Percentiles rank a stretch among this genome's conserved stretches.
These are phyloP conservation scores for Radiomyces spectabilis DNA, from an alignment of 192 early-diverging fungal species.

Conservation along the genomic window DNA sequence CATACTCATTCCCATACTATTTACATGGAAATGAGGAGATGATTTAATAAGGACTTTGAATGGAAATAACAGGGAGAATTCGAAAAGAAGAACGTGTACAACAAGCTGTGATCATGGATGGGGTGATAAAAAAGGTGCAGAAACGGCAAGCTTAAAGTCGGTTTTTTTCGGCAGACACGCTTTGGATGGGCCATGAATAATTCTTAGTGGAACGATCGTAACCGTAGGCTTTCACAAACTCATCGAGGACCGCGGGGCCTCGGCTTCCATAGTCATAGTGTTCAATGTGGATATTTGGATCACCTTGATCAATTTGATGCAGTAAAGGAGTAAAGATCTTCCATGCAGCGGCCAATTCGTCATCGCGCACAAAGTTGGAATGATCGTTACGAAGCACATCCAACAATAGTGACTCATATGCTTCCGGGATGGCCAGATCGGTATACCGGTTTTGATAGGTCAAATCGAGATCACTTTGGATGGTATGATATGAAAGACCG, in stretches of 20 bases:
- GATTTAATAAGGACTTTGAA: no score
- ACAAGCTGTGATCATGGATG: no score
- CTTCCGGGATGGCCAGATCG: constrained; percentile 90
- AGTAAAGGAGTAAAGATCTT: constrained; percentile 95
- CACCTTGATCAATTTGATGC: constrained; percentile 71
- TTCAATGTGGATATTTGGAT: constrained; percentile 36
- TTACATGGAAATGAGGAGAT: no score
- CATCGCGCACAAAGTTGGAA: constrained; percentile 89
- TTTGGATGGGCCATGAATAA: constrained; percentile 42
- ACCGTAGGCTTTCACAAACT: constrained; percentile 62
- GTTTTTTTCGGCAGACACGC: neutral
- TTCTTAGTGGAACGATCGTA: constrained; percentile 19
- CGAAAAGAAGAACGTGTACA: no score
- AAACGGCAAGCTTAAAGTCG: no score
- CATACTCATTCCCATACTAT: no score
- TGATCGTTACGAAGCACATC: constrained; percentile 90
- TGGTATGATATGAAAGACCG: constrained; percentile 76
- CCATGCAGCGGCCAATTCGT: constrained; percentile 95
- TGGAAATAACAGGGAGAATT: no score
- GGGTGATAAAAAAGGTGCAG: no score
- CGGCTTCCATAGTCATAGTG: constrained; percentile 79
- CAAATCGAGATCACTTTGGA: constrained; percentile 90
- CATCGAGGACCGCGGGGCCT: constrained; percentile 70
- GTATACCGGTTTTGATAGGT: constrained; percentile 87
- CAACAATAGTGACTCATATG: constrained; percentile 93